Conservation (phyloP, 345 rosid genomes). For the Alliaria petiolata region DNA sequence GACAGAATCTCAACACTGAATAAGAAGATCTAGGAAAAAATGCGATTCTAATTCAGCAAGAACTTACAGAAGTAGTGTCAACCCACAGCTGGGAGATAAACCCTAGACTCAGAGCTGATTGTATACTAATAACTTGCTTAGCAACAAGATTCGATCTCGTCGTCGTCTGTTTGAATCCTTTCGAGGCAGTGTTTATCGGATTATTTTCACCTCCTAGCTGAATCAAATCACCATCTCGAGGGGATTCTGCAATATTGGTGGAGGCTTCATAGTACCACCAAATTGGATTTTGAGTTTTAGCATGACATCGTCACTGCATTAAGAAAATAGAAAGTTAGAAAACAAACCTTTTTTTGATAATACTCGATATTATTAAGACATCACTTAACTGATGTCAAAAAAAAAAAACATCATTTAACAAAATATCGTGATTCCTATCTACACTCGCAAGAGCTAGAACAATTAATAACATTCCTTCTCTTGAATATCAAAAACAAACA, state of each 20-base stretch:
- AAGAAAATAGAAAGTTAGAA: too few relatives aligned
- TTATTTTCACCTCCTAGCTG: background rate
- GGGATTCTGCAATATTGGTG: background rate
- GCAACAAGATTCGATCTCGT: constrained; percentile 71
- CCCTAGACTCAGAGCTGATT: constrained; percentile 76
- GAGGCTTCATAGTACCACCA: too few relatives aligned
- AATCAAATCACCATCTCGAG: constrained; percentile 30
- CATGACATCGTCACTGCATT: too few relatives aligned
- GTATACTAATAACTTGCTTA: constrained; percentile 74
- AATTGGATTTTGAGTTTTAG: too few relatives aligned
- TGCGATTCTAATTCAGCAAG: background rate
- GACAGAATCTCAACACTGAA: constrained; percentile 6
- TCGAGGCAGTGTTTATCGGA: constrained; percentile 13
- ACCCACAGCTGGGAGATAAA: constrained; percentile 87
- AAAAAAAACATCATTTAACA: too few relatives aligned
- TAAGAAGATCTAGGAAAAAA: background rate
- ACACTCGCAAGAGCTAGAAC: too few relatives aligned
- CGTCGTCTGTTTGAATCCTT: constrained; percentile 44
- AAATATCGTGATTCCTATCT: too few relatives aligned
- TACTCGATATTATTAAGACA: too few relatives aligned
- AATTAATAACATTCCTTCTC: too few relatives aligned
- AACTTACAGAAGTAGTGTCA: constrained; percentile 57
- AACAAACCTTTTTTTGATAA: too few relatives aligned
- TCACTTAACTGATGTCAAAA: too few relatives aligned
- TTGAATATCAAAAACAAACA: too few relatives aligned